Evolutionary conservation across 2,329 filamentous ascomycete genomes (phyloP).

Genomic region (Ophiocordyceps camponoti-floridani): DNA sequence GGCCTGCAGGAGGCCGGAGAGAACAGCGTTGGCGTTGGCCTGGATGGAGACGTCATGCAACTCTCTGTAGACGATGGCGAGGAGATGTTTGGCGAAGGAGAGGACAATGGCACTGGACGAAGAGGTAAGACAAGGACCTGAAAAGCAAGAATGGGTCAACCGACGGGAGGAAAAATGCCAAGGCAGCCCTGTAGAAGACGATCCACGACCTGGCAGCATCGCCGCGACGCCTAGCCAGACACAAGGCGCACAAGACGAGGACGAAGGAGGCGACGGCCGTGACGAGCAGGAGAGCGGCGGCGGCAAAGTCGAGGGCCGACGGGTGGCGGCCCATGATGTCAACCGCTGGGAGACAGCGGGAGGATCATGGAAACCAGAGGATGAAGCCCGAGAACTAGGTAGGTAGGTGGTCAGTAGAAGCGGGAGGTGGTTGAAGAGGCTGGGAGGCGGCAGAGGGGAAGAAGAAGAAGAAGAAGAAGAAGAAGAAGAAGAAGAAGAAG

Average conservation of each 20-base stretch:
- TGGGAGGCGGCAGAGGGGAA: too few species aligned
- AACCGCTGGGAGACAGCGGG: background rate
- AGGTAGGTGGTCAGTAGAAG: too few species aligned
- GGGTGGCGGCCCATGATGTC: background rate
- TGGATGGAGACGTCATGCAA: background rate
- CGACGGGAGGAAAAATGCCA: conserved; percentile 9
- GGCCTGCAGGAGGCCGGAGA: background rate
- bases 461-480: too few species aligned
- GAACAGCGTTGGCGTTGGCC: background rate
- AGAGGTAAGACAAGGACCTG: background rate
- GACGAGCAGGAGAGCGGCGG: conserved; percentile 2
- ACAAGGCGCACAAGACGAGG: conserved; percentile 8
- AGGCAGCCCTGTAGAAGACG: conserved; percentile 7
- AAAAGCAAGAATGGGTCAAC: background rate
- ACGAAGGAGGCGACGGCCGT: conserved; percentile 5
- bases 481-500: too few species aligned
- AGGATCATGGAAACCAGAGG: background rate
- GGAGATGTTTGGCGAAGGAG: background rate
- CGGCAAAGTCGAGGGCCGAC: background rate
- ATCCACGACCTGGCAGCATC: conserved; percentile 10
- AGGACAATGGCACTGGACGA: background rate
- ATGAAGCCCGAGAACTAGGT: background rate
- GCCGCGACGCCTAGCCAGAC: conserved; percentile 5
- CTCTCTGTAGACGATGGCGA: conserved; percentile 1
- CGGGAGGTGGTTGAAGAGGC: too few species aligned